phyloP scores from a whole-genome alignment of 83 land plant species.

The Diphasiastrum complanatum region DNA sequence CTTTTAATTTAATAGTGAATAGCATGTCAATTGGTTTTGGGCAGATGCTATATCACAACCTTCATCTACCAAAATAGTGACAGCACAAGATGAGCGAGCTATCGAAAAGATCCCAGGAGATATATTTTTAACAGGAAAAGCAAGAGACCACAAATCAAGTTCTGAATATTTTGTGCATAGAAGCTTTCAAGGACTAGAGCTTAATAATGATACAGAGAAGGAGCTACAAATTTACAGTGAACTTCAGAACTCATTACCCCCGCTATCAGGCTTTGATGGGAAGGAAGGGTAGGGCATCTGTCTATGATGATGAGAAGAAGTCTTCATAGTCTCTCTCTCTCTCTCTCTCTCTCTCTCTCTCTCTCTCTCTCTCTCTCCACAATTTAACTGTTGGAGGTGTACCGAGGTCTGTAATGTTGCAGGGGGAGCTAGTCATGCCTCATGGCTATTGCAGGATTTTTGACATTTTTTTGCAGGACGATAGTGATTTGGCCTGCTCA shows the following conservation, averaged over 20 bases:
- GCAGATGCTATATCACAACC: neutral
- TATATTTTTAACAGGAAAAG: neutral
- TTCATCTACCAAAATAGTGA: neutral
- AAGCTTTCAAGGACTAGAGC: conserved; percentile 67
- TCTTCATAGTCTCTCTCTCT: neutral
- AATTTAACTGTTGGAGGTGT: no score
- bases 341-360: no score
- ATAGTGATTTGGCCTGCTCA: no score
- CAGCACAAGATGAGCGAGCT: neutral
- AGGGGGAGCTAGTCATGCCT: no score
- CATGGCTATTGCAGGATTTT: no score
- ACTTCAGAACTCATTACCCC: neutral
- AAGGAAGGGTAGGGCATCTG: conserved; percentile 62
- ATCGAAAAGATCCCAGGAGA: no score
- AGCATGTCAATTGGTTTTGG: neutral
- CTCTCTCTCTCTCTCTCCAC: no score
- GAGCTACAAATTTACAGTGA: neutral
- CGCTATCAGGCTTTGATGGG: conserved; percentile 42
- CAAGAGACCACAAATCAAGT: conserved; percentile 37
- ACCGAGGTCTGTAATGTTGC: no score
- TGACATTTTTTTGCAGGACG: no score
- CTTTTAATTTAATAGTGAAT: no score
- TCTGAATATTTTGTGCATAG: conserved; percentile 59
- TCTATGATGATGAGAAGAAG: conserved; percentile 43
- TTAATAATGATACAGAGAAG: conserved; percentile 9